A percentile compares a stretch with the other conserved stretches of the same genome.
These are phyloP conservation scores for Colletotrichum musae DNA, from an alignment of 2,329 filamentous ascomycete species.

Conservation along the genomic window DNA sequence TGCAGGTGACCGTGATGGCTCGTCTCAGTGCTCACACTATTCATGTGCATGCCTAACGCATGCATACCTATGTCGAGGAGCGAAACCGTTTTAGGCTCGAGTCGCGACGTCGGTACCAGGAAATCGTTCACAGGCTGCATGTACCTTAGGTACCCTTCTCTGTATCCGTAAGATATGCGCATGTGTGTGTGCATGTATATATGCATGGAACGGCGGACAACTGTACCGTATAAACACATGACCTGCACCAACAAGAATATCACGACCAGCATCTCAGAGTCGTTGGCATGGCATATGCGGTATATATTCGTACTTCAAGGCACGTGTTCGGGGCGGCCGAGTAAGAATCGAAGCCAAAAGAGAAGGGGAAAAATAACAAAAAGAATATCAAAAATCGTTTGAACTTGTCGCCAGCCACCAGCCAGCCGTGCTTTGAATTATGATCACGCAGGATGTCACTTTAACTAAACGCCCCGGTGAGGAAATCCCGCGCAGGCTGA, in stretches of 20 bases:
- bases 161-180: too few relatives aligned
- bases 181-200: neutral
- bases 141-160: too few relatives aligned
- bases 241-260: neutral
- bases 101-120: conserved; percentile 36
- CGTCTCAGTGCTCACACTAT: conserved; percentile 28
- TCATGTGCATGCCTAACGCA: conserved; percentile 14
- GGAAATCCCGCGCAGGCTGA: too few relatives aligned
- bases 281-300: too few relatives aligned
- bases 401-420: neutral
- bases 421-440: too few relatives aligned
- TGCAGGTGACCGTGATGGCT: conserved; percentile 14
- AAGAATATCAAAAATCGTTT: neutral
- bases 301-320: too few relatives aligned
- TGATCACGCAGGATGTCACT: too few relatives aligned
- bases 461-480: neutral
- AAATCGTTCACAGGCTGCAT: conserved; percentile 30
- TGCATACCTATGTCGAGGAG: conserved; percentile 34
- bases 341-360: too few relatives aligned
- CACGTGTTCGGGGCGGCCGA: too few relatives aligned
- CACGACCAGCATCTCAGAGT: too few relatives aligned
- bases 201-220: conserved; percentile 20
- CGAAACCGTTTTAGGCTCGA: conserved; percentile 37
- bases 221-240: conserved; percentile 17
- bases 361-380: neutral